A percentile compares a stretch with the other conserved stretches of the same genome.
These are phyloP conservation scores for Eleusine coracana DNA, from an alignment of 176 grass and related monocot species.

Conservation along the genomic window DNA sequence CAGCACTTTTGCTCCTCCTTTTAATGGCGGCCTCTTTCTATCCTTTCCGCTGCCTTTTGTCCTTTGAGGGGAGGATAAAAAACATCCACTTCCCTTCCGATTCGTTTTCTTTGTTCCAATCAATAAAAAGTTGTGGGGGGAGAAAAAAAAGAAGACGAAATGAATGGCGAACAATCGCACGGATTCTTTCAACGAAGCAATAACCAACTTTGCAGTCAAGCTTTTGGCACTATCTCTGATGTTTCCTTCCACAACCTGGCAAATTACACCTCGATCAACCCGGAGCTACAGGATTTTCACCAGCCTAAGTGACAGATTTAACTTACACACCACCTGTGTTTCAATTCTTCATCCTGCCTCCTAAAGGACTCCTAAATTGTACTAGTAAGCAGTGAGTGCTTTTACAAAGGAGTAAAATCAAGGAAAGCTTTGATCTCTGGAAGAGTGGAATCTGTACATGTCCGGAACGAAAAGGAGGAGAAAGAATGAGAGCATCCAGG, in stretches of 20 bases:
- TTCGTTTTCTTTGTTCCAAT: neutral
- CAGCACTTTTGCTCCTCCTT: conserved; percentile 30
- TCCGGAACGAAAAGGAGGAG: neutral
- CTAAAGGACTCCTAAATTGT: neutral
- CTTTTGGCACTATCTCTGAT: neutral
- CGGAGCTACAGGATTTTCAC: neutral
- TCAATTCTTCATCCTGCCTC: neutral
- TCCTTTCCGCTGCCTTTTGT: conserved; percentile 20
- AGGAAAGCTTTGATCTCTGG: neutral
- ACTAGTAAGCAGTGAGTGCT: neutral
- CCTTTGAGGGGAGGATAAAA: neutral
- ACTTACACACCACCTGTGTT: no score
- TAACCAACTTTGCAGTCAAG: neutral
- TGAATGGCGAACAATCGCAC: neutral
- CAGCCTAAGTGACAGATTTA: neutral
- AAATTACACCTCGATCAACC: neutral
- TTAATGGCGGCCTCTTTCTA: conserved; percentile 28
- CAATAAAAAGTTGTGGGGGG: neutral
- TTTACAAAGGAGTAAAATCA: no score
- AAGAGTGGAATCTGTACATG: conserved; percentile 13
- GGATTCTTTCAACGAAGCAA: neutral
- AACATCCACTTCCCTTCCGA: neutral
- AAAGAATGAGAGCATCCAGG: neutral
- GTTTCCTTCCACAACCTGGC: neutral
- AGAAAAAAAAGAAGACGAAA: neutral